Evolutionary conservation across 352 stramenopile species (phyloP), one percentile per base, ranked within the genome.

Genomic region (Globisporangium takayamanum): DNA sequence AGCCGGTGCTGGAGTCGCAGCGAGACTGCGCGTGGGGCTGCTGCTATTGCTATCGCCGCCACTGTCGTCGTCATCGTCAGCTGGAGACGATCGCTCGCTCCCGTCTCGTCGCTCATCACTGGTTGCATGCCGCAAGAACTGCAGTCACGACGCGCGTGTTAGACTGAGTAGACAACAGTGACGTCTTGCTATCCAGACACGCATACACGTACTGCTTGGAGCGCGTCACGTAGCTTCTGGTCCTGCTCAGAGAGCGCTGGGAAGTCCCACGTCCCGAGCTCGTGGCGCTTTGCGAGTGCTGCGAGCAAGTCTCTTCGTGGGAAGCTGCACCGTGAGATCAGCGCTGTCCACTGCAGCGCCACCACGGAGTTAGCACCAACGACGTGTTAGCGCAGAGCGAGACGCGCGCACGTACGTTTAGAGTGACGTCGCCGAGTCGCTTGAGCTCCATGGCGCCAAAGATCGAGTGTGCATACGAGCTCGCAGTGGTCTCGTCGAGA

Each of bases 321-420:
- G 20, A 89, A 60, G 41, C 68, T 76, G 18, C 68, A 81, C n/a
- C 72, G 63, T 8, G 73, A 73, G 46, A 88, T 83, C 20, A 87
- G 51, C 12, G 68, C 64, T 30, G 59, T 11, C 70, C 75, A 89
- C 77, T 88, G 33, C 1, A 36, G 7, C 22, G 44, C 0, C 12
- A 46, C 10, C 7, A 28, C 26, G 36, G 26, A 45, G 33, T 30
- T 28, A 20, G 12, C 3, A 10, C 14, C 2, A 50, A 50, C n/a
- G 10, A 8, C n/a, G 26, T 11, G 15, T 6, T 16, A 10, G 55
- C 22, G 16, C 26, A 55, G 16, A 33, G 33, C 6, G 20, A 53
- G 20, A 33, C 22, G n/a, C 16, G 37, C n/a, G 33, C 25, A 71
- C 75, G 50, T 36, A 88, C 77, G 54, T 85, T 79, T 0, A 88